Conservation (phyloP, 1,284 basidiomycete species). For the Ceratobasidium sp. region DNA sequence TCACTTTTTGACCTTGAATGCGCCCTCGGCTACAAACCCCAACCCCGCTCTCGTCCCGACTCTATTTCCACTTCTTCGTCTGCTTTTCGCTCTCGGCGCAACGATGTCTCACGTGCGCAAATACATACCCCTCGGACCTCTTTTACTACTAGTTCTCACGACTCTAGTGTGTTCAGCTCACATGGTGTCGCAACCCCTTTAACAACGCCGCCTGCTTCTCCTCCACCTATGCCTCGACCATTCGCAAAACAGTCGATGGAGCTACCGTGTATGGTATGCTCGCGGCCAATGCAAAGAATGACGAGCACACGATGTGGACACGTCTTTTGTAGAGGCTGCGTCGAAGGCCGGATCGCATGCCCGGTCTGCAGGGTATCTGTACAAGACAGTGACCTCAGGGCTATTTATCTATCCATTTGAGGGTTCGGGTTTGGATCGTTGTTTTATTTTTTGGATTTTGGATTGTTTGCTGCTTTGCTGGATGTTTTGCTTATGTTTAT, state of each 20-base stretch:
- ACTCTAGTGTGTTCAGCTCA: constrained; percentile 30
- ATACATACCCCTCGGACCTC: constrained; percentile 12
- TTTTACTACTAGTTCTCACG: constrained; percentile 15
- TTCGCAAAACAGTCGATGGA: neutral
- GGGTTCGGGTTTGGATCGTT: neutral
- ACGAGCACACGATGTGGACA: constrained; percentile 35
- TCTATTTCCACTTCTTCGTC: neutral
- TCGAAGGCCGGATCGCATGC: constrained; percentile 25
- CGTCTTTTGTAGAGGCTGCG: constrained; percentile 28
- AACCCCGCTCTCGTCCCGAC: neutral
- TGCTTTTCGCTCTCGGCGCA: neutral
- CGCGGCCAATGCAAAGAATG: constrained; percentile 34
- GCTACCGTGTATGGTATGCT: constrained; percentile 18
- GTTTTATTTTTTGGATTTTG: neutral
- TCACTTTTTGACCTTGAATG: constrained; percentile 22
- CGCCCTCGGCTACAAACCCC: constrained; percentile 7
- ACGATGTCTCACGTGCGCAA: neutral
- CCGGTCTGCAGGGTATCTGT: constrained; percentile 7
- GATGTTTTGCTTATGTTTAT: constrained; percentile 17
- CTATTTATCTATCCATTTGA: constrained; percentile 32
- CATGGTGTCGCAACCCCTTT: constrained; percentile 2
- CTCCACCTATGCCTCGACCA: neutral
- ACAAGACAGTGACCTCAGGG: constrained; percentile 26
- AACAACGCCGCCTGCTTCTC: constrained; percentile 33
- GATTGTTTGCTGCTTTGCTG: neutral